A percentile compares a stretch with the other conserved stretches of the same genome.
Conservation (phyloP, 2,329 filamentous ascomycete species). For the Nothopassalora personata region DNA sequence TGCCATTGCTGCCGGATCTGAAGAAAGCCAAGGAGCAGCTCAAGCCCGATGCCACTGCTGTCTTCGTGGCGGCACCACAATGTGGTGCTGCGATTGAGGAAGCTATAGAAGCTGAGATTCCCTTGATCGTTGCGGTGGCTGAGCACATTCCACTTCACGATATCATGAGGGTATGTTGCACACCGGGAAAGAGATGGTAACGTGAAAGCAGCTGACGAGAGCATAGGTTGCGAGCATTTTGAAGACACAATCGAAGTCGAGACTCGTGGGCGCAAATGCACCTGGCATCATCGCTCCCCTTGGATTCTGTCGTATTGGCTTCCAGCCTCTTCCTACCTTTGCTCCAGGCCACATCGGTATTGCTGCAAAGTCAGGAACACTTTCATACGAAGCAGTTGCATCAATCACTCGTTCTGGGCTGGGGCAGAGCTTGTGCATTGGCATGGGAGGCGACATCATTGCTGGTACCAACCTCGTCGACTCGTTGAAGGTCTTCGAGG, state of each 20-base stretch:
- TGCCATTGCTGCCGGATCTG: conserved; percentile 66
- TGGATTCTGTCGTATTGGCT: conserved; percentile 65
- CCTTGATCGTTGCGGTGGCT: conserved; percentile 70
- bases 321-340: conserved; percentile 71
- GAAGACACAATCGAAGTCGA: conserved; percentile 63
- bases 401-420: conserved; percentile 68
- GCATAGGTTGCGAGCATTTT: conserved; percentile 62
- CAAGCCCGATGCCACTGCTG: conserved; percentile 71
- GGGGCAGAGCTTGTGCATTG: conserved; percentile 71
- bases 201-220: conserved; percentile 3
- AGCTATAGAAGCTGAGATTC: conserved; percentile 72
- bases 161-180: conserved; percentile 57
- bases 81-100: conserved; percentile 70
- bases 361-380: conserved; percentile 72
- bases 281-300: conserved; percentile 73
- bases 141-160: conserved; percentile 77
- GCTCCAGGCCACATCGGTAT: conserved; percentile 65
- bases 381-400: conserved; percentile 75
- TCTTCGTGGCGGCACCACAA: conserved; percentile 73
- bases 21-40: conserved; percentile 62
- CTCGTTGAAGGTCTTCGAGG: conserved; percentile 59
- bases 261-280: conserved; percentile 74
- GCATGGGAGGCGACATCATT: conserved; percentile 70
- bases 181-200: background rate
- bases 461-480: conserved; percentile 71